Conservation (phyloP, 1,284 basidiomycete genomes). For the Takashimella koratensis region DNA sequence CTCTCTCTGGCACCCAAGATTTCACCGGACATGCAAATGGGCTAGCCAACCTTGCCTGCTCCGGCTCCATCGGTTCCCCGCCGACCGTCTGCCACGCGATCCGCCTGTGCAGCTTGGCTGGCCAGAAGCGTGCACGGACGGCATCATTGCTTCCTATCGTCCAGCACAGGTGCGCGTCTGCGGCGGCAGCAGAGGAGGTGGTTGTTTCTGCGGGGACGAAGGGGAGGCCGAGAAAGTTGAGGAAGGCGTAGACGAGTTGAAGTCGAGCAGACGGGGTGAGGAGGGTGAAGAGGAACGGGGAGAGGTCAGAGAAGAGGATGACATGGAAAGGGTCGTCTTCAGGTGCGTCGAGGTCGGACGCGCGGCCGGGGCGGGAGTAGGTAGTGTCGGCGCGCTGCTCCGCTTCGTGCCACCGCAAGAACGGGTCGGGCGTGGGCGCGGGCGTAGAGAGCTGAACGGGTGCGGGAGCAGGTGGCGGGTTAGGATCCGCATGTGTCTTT, state of each 20-base stretch:
- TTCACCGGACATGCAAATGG: constrained; percentile 36
- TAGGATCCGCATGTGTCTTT: constrained; percentile 6
- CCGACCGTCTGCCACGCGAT: constrained; percentile 42
- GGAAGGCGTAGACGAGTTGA: constrained; percentile 68
- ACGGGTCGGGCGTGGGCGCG: constrained; percentile 56
- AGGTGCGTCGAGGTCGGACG: constrained; percentile 54
- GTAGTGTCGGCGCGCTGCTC: constrained; percentile 57
- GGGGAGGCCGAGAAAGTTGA: constrained; percentile 69
- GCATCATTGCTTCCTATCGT: constrained; percentile 13
- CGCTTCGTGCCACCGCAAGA: constrained; percentile 62
- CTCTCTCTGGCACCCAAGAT: constrained; percentile 28
- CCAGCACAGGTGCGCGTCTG: constrained; percentile 47
- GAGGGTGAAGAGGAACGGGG: constrained; percentile 63
- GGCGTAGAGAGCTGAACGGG: constrained; percentile 7
- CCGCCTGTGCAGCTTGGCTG: constrained; percentile 5
- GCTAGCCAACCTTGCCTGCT: constrained; percentile 16
- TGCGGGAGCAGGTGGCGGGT: neutral
- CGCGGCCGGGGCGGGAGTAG: constrained; percentile 57
- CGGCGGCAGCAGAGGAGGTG: constrained; percentile 41
- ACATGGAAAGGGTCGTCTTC: constrained; percentile 66
- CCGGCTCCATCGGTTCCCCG: constrained; percentile 49
- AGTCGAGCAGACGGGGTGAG: constrained; percentile 56
- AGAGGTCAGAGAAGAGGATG: constrained; percentile 76
- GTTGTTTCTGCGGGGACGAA: constrained; percentile 48
- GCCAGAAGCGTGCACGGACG: constrained; percentile 38